These are phyloP conservation scores for Pseudovirgaria hyperparasitica DNA, from an alignment of 2,329 filamentous ascomycete species.

Conservation along the genomic window DNA sequence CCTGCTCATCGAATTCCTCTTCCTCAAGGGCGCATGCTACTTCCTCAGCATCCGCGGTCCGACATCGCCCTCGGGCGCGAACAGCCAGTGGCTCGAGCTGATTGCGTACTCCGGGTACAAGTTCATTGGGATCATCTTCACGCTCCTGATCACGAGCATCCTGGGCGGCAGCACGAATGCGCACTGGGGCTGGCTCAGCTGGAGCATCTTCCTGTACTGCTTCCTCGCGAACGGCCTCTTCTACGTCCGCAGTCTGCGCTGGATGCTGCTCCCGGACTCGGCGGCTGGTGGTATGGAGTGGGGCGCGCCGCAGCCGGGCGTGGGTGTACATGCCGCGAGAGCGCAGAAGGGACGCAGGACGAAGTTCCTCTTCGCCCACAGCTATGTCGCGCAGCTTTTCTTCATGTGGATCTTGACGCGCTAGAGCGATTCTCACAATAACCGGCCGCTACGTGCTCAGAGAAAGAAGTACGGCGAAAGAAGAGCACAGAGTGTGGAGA, in stretches of 20 bases:
- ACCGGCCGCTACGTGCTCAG: too few relatives aligned
- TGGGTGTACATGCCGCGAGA: slow-evolving; percentile 60
- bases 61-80: too few relatives aligned
- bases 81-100: slow-evolving; percentile 83
- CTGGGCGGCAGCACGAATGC: slow-evolving; percentile 49
- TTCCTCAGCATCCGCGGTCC: slow-evolving; percentile 84
- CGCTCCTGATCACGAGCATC: slow-evolving; percentile 66
- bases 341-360: slow-evolving; percentile 42
- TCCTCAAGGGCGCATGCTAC: slow-evolving; percentile 85
- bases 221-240: slow-evolving; percentile 94
- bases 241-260: slow-evolving; percentile 85
- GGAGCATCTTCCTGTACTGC: slow-evolving; percentile 80
- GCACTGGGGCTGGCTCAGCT: slow-evolving; percentile 78
- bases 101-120: slow-evolving; percentile 98
- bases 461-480: too few relatives aligned
- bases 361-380: slow-evolving; percentile 40
- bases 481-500: too few relatives aligned
- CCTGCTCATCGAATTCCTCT: slow-evolving; percentile 76
- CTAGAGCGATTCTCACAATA: too few relatives aligned
- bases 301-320: slow-evolving; percentile 25
- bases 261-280: slow-evolving; percentile 87
- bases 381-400: slow-evolving; percentile 82
- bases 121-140: slow-evolving; percentile 92
- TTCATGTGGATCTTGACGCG: slow-evolving; percentile 90
- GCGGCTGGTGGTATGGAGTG: slow-evolving; percentile 11